phyloP scores from a whole-genome alignment of 768 basidiomycete genomes.

The Termitomyces bulborhizus region DNA sequence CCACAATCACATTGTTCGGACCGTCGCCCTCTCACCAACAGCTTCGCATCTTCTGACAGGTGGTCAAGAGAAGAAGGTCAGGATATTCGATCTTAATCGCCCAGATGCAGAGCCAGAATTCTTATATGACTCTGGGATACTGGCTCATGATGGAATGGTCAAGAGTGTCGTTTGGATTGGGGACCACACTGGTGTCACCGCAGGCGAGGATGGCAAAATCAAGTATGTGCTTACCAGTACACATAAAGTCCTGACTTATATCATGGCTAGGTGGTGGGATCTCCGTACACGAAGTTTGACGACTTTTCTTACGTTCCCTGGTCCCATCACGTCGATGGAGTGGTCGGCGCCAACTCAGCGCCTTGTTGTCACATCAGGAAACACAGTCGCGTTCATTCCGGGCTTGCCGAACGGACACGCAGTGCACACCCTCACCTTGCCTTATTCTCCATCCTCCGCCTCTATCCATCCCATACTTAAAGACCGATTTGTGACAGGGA shows the following conservation, averaged over 20 bases:
- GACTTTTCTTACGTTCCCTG: slow-evolving; percentile 64
- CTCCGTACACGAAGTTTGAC: slow-evolving; percentile 70
- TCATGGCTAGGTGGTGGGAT: slow-evolving; percentile 86
- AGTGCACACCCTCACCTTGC: slow-evolving; percentile 71
- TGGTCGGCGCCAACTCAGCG: slow-evolving; percentile 75
- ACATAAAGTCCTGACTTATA: slow-evolving; percentile 7
- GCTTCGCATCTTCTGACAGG: slow-evolving; percentile 75
- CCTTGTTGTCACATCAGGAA: slow-evolving; percentile 86
- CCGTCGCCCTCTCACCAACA: slow-evolving; percentile 78
- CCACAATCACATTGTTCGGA: slow-evolving; percentile 97
- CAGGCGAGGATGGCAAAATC: slow-evolving; percentile 87
- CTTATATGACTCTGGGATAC: slow-evolving; percentile 51
- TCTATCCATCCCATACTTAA: slow-evolving; percentile 88
- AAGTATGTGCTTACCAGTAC: slow-evolving; percentile 46
- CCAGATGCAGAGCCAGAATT: slow-evolving; percentile 87
- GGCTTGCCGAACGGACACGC: slow-evolving; percentile 57
- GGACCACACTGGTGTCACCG: slow-evolving; percentile 80
- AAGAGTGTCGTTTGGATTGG: slow-evolving; percentile 94
- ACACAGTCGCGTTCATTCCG: slow-evolving; percentile 88
- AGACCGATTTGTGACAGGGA: slow-evolving; percentile 92
- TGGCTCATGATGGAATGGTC: slow-evolving; percentile 83
- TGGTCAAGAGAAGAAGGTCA: slow-evolving; percentile 95
- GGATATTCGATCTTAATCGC: slow-evolving; percentile 84
- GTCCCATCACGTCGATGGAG: slow-evolving; percentile 92
- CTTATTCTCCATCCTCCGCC: slow-evolving; percentile 88